Percentiles rank a stretch among this genome's conserved stretches.
Conservation (phyloP, 345 rosid species). For the Laguncularia racemosa region DNA sequence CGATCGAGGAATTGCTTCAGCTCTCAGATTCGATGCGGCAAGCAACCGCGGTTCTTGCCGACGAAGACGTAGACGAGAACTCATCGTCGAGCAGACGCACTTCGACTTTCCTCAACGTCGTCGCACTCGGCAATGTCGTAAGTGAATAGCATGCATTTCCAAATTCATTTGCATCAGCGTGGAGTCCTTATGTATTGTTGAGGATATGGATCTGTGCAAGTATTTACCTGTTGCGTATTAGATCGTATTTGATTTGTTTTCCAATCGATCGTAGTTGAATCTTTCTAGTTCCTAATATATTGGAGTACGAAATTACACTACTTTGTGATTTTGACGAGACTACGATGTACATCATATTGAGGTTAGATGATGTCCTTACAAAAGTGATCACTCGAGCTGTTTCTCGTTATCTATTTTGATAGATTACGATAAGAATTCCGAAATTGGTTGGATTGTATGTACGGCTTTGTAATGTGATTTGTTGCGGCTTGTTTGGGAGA, state of each 20-base stretch:
- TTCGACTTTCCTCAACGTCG: conserved; percentile 77
- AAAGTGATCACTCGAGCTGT: no score
- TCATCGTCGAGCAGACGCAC: conserved; percentile 45
- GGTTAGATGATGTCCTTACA: no score
- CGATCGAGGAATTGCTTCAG: conserved; percentile 80
- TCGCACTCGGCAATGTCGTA: conserved; percentile 89
- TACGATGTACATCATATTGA: background rate
- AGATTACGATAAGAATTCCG: no score
- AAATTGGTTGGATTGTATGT: no score
- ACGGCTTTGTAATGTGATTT: no score
- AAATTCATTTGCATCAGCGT: background rate
- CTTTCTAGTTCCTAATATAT: background rate
- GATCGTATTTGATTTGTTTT: background rate
- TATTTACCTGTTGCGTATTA: background rate
- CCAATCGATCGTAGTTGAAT: background rate
- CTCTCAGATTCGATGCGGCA: conserved; percentile 82
- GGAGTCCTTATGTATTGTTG: conserved; percentile 5
- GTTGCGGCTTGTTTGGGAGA: no score
- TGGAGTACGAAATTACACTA: background rate
- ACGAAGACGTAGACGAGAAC: conserved; percentile 83
- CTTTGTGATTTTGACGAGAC: background rate
- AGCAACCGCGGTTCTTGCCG: conserved; percentile 72
- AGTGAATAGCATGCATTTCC: conserved; percentile 19
- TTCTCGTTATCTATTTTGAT: no score
- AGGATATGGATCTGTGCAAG: conserved; percentile 9